Evolutionary conservation across 352 stramenopile genomes (phyloP).

Genomic region (Phytophthora niederhauseri): DNA sequence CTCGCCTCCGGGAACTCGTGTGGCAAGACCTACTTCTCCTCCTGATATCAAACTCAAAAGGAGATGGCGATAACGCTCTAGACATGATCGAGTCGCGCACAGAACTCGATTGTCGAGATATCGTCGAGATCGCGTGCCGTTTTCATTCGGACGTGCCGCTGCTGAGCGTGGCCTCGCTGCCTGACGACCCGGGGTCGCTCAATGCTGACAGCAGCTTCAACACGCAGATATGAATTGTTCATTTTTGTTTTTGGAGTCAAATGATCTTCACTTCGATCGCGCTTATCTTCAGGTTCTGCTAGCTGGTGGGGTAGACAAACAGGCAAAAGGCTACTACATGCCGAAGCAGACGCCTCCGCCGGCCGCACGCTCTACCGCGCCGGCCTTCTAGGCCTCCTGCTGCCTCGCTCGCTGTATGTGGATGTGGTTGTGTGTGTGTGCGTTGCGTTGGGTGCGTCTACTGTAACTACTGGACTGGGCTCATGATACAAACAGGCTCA

Average conservation of each 20-base stretch:
- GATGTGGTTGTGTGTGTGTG: slow-evolving; percentile 9
- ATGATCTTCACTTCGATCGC: slow-evolving; percentile 40
- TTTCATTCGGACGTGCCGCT: slow-evolving; percentile 42
- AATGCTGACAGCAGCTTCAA: slow-evolving; percentile 18
- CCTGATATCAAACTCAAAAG: slow-evolving; percentile 16
- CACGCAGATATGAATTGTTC: slow-evolving; percentile 18
- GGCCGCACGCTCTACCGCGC: slow-evolving; percentile 19
- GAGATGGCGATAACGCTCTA: neutral
- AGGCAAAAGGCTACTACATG: slow-evolving; percentile 25
- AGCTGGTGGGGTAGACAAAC: slow-evolving; percentile 7
- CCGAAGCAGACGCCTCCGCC: slow-evolving; percentile 6
- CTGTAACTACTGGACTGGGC: slow-evolving; percentile 39
- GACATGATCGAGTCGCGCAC: neutral
- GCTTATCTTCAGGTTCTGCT: slow-evolving; percentile 18
- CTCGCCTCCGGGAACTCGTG: slow-evolving; percentile 41
- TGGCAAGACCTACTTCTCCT: slow-evolving; percentile 39
- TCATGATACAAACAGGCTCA: slow-evolving; percentile 40
- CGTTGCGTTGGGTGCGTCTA: slow-evolving; percentile 34
- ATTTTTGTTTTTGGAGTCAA: slow-evolving; percentile 19
- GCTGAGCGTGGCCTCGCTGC: slow-evolving; percentile 19
- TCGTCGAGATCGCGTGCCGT: slow-evolving; percentile 39
- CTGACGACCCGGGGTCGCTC: neutral
- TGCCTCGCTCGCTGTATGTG: slow-evolving; percentile 14
- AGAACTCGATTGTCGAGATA: slow-evolving; percentile 22
- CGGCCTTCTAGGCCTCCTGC: slow-evolving; percentile 27